A percentile compares a stretch with the other conserved stretches of the same genome.
Evolutionary conservation across 2,329 filamentous ascomycete species (phyloP).

Genomic region (Ascochyta lentis): DNA sequence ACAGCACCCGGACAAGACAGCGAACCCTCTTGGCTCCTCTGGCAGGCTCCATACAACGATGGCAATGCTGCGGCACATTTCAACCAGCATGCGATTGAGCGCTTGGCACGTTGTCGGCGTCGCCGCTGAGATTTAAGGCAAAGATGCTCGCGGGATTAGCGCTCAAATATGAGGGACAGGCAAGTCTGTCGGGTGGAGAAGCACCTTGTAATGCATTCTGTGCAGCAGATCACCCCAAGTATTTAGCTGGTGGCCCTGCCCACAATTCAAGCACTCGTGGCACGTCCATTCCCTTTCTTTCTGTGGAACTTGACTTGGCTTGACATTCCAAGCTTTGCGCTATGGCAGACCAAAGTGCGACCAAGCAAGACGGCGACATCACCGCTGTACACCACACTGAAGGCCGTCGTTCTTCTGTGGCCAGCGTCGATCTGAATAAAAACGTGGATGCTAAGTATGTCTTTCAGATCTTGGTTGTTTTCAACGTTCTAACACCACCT

Average conservation of each 20-base stretch:
- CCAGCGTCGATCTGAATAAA: conserved; percentile 22
- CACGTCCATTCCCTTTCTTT: background rate
- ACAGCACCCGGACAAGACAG: conserved; percentile 11
- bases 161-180: conserved; percentile 2
- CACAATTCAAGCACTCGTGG: background rate
- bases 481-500: background rate
- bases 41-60: background rate
- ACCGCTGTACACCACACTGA: conserved; percentile 4
- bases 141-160: conserved; percentile 7
- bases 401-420: conserved; percentile 20
- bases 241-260: conserved; percentile 8
- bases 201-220: background rate
- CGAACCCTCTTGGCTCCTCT: conserved; percentile 12
- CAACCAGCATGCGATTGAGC: background rate
- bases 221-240: conserved; percentile 5
- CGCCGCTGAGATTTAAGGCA: conserved; percentile 1
- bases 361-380: conserved; percentile 9
- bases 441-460: conserved; percentile 26
- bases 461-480: no score
- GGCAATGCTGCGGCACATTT: conserved; percentile 2
- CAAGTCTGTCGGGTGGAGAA: background rate
- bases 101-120: conserved; percentile 5
- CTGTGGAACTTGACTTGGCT: background rate
- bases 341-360: conserved; percentile 16
- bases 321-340: background rate